Evolutionary conservation across 2,329 filamentous ascomycete species (phyloP).

Genomic region (Botrytis porri): DNA sequence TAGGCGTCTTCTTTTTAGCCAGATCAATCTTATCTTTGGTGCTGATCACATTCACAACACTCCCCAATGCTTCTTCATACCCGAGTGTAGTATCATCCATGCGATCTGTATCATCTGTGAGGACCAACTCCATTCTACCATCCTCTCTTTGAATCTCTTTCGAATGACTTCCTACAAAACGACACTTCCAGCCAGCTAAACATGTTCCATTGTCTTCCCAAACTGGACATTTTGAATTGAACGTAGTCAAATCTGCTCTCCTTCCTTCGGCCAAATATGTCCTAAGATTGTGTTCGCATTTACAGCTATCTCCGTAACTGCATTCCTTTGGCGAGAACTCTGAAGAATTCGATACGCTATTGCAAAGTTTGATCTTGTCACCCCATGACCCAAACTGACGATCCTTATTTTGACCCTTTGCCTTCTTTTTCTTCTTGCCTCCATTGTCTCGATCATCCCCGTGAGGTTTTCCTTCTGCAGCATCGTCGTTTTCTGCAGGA

Average conservation of each 20-base stretch:
- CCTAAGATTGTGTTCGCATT: conserved; percentile 77
- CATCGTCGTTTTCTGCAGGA: conserved; percentile 44
- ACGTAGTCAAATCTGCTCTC: conserved; percentile 72
- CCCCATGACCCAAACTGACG: conserved; percentile 77
- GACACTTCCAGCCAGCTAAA: conserved; percentile 87
- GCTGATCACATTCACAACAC: conserved; percentile 72
- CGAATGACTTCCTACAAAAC: conserved; percentile 85
- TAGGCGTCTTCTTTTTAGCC: conserved; percentile 66
- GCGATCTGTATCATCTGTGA: conserved; percentile 50
- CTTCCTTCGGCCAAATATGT: conserved; percentile 82
- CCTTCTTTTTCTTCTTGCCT: conserved; percentile 54
- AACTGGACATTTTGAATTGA: conserved; percentile 76
- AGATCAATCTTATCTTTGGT: conserved; percentile 71
- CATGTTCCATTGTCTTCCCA: conserved; percentile 76
- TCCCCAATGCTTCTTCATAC: conserved; percentile 51
- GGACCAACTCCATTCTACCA: conserved; percentile 76
- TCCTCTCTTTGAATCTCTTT: conserved; percentile 74
- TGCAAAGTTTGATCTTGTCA: conserved; percentile 76
- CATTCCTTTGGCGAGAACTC: conserved; percentile 80
- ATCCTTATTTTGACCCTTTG: conserved; percentile 76
- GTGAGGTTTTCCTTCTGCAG: conserved; percentile 50
- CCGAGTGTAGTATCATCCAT: conserved; percentile 34
- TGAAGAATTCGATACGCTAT: conserved; percentile 63
- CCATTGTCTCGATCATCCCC: conserved; percentile 40
- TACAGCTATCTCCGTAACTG: conserved; percentile 76